Conservation (phyloP, 257 asterid species). For the Solanum virginianum region DNA sequence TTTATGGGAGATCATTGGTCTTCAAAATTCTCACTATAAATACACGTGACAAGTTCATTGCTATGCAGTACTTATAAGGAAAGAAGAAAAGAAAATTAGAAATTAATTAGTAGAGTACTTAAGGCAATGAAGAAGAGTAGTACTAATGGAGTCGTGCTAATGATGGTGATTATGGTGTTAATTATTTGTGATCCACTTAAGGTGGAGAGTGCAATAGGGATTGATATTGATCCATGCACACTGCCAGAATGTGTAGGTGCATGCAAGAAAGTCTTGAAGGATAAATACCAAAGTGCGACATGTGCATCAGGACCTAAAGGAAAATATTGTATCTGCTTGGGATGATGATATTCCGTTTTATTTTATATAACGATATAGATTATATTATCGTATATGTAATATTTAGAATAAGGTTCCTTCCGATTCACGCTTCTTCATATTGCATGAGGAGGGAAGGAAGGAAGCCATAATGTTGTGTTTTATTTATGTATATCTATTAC, state of each 20-base stretch:
- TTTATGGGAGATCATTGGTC: background rate
- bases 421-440: background rate
- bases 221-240: slow-evolving; percentile 40
- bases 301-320: slow-evolving; percentile 41
- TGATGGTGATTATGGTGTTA: background rate
- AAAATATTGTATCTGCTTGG: slow-evolving; percentile 42
- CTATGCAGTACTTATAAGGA: background rate
- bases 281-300: slow-evolving; percentile 28
- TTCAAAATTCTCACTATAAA: background rate
- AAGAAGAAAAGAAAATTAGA: background rate
- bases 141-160: background rate
- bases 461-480: background rate
- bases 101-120: background rate
- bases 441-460: background rate
- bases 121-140: background rate
- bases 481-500: background rate
- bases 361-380: background rate
- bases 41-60: background rate
- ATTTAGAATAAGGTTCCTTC: background rate
- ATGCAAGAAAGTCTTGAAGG: slow-evolving; percentile 28
- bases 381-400: background rate
- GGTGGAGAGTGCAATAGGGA: slow-evolving; percentile 45
- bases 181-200: slow-evolving; percentile 11
- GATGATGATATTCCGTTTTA: background rate
- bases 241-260: slow-evolving; percentile 32